Conservation (phyloP, 805 yeast genomes). For the Candida ortonii region DNA sequence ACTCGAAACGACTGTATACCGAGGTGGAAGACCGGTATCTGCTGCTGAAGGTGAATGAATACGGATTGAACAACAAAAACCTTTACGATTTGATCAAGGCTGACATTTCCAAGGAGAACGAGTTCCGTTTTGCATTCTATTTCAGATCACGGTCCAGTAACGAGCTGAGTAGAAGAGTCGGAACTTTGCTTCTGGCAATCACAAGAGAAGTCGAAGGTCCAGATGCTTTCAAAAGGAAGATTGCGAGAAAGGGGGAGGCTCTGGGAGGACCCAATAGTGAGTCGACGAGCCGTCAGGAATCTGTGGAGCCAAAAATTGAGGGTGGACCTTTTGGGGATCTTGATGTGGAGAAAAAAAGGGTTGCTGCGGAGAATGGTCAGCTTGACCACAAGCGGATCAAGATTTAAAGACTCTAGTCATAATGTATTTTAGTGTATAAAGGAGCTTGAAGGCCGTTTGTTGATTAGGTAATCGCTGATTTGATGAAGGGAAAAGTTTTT, state of each 20-base stretch:
- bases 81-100: conserved; percentile 63
- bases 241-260: conserved; percentile 19
- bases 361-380: too few relatives aligned
- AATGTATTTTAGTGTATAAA: too few relatives aligned
- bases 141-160: conserved; percentile 67
- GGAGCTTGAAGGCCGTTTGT: too few relatives aligned
- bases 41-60: conserved; percentile 55
- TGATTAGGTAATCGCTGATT: too few relatives aligned
- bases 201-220: conserved; percentile 69
- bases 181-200: conserved; percentile 63
- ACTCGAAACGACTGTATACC: conserved; percentile 71
- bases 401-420: too few relatives aligned
- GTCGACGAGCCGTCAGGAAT: conserved; percentile 32
- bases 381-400: conserved; percentile 12
- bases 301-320: conserved; percentile 26
- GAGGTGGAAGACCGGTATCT: conserved; percentile 69
- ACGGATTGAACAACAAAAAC: conserved; percentile 59
- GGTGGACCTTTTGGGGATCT: too few relatives aligned
- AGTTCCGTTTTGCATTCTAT: conserved; percentile 73
- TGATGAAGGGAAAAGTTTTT: too few relatives aligned
- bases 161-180: conserved; percentile 68
- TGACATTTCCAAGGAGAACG: conserved; percentile 55
- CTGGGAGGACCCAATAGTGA: conserved; percentile 12
- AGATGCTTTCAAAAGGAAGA: conserved; percentile 49
- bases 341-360: too few relatives aligned